Evolutionary conservation across 2,329 filamentous ascomycete genomes (phyloP).

Genomic region (Emydomyces testavorans): DNA sequence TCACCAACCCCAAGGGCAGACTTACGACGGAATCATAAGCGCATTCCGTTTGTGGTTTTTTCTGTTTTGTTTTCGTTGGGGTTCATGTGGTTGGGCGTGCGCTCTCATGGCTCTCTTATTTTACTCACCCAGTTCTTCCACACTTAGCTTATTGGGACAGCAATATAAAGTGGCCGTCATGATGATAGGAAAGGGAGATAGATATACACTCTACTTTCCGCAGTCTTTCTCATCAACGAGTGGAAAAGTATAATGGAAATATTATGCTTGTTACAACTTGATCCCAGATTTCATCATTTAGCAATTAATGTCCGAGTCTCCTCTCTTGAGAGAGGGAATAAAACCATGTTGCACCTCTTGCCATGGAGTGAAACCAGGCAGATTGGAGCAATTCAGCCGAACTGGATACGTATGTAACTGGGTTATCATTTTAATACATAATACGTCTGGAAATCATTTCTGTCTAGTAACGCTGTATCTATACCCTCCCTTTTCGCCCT

Average conservation of each 20-base stretch:
- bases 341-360: neutral
- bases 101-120: conserved; percentile 15
- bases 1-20: conserved; percentile 98
- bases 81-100: conserved; percentile 12
- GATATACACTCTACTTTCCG: conserved; percentile 2
- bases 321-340: neutral
- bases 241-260: conserved; percentile 12
- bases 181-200: conserved; percentile 8
- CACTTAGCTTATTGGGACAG: conserved; percentile 7
- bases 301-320: neutral
- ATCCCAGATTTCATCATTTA: neutral
- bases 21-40: conserved; percentile 69
- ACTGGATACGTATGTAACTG: no score
- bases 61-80: conserved; percentile 12
- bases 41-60: conserved; percentile 10
- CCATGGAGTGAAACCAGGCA: neutral
- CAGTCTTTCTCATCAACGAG: conserved; percentile 8
- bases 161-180: conserved; percentile 9
- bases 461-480: no score
- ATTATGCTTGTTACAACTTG: conserved; percentile 11
- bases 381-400: neutral
- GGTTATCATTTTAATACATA: no score
- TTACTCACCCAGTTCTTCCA: conserved; percentile 3
- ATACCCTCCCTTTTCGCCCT: no score
- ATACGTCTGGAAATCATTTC: no score